Conservation (phyloP, 1,139 yeast species). For the Kodamaea sp. region DNA sequence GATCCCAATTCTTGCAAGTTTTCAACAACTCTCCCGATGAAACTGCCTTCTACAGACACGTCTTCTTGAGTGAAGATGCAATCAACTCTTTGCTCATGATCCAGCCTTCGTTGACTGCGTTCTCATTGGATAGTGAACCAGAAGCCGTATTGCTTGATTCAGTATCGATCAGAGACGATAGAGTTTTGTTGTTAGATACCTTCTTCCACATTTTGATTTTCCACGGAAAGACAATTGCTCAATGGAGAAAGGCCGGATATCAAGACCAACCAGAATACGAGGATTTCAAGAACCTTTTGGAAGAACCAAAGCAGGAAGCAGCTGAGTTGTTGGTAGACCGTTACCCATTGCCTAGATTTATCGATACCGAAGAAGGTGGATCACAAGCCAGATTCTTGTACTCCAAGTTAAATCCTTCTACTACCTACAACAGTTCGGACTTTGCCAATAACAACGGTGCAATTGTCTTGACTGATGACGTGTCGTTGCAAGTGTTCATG, state of each 20-base stretch:
- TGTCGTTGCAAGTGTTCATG: conserved; percentile 88
- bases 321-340: conserved; percentile 88
- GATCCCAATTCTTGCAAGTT: conserved; percentile 94
- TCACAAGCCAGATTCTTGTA: conserved; percentile 96
- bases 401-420: conserved; percentile 92
- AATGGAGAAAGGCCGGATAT: conserved; percentile 95
- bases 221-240: conserved; percentile 93
- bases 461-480: conserved; percentile 93
- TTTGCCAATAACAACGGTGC: conserved; percentile 58
- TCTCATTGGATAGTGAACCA: conserved; percentile 77
- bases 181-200: conserved; percentile 85
- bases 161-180: conserved; percentile 86
- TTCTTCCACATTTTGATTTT: conserved; percentile 94
- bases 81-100: conserved; percentile 95
- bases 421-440: conserved; percentile 68
- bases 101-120: conserved; percentile 91
- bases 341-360: conserved; percentile 95
- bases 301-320: conserved; percentile 90
- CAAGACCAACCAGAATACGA: conserved; percentile 90
- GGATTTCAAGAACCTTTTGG: conserved; percentile 81
- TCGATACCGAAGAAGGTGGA: conserved; percentile 96
- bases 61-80: conserved; percentile 86
- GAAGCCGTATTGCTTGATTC: conserved; percentile 95
- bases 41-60: conserved; percentile 95
- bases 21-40: conserved; percentile 98